Conservation (phyloP, 192 early-diverging fungal genomes). For the Coemansia sp. region DNA sequence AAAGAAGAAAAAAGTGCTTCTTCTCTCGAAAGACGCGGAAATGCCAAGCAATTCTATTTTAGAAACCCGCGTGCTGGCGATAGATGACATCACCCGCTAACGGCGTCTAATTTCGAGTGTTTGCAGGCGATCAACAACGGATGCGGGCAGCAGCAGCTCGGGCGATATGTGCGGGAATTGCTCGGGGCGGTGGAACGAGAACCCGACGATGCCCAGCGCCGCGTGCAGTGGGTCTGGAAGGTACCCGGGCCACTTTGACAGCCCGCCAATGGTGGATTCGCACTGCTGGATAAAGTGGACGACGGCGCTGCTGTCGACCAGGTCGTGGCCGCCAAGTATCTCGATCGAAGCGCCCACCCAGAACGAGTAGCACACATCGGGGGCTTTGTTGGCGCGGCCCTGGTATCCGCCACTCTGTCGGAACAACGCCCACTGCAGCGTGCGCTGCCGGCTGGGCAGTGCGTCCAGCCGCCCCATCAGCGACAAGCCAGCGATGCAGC, state of each 20-base stretch:
- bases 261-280: slow-evolving; percentile 41
- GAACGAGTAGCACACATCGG: slow-evolving; percentile 96
- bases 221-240: slow-evolving; percentile 46
- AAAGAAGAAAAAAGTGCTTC: no score
- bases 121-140: slow-evolving; percentile 9
- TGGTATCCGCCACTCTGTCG: slow-evolving; percentile 85
- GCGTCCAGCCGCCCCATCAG: slow-evolving; percentile 64
- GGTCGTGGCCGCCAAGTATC: slow-evolving; percentile 43
- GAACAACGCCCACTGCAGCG: slow-evolving; percentile 70
- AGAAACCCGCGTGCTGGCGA: no score
- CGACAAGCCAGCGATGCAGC: slow-evolving; percentile 77
- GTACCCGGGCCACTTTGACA: slow-evolving; percentile 33
- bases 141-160: slow-evolving; percentile 37
- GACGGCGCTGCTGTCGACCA: slow-evolving; percentile 19
- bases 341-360: slow-evolving; percentile 86
- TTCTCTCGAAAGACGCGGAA: no score
- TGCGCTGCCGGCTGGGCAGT: slow-evolving; percentile 52
- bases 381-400: slow-evolving; percentile 79
- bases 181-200: slow-evolving; percentile 29
- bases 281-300: slow-evolving; percentile 18
- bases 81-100: no score
- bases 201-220: slow-evolving; percentile 42
- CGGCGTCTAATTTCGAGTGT: no score
- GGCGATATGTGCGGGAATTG: slow-evolving; percentile 37
- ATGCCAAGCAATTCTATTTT: no score